phyloP scores from a whole-genome alignment of 2,329 filamentous ascomycete genomes.

The Exophiala mesophila region DNA sequence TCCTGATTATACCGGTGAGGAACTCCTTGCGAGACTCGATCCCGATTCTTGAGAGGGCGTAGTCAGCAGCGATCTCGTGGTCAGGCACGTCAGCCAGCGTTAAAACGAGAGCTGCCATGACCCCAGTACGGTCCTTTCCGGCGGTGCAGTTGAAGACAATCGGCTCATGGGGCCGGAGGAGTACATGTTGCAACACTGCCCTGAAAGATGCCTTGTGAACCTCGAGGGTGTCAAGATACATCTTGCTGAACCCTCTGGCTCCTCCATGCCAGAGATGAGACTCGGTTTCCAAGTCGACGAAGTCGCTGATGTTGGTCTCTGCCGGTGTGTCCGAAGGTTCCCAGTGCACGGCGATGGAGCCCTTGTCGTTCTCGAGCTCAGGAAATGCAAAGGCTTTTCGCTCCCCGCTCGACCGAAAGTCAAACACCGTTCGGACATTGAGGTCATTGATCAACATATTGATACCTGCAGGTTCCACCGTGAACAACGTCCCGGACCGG shows the following conservation, averaged over 20 bases:
- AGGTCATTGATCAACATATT: constrained; percentile 46
- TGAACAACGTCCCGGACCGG: constrained; percentile 62
- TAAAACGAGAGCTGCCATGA: constrained; percentile 62
- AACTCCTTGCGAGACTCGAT: constrained; percentile 33
- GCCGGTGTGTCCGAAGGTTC: constrained; percentile 55
- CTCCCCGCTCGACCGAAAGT: constrained; percentile 56
- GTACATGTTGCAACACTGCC: constrained; percentile 56
- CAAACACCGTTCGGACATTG: constrained; percentile 61
- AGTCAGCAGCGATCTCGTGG: constrained; percentile 58
- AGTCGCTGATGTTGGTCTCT: constrained; percentile 1
- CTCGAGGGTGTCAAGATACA: constrained; percentile 62
- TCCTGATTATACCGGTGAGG: neutral
- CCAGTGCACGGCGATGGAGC: constrained; percentile 54
- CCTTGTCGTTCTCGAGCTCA: constrained; percentile 41
- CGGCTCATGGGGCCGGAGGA: constrained; percentile 42
- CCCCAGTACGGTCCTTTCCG: constrained; percentile 70
- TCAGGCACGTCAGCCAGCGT: constrained; percentile 57
- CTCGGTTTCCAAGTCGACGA: neutral
- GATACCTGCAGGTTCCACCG: constrained; percentile 51
- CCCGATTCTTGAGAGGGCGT: constrained; percentile 59
- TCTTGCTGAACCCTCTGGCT: constrained; percentile 23
- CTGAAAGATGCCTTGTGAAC: constrained; percentile 54
- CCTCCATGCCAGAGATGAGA: constrained; percentile 1
- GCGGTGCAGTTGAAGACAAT: constrained; percentile 67
- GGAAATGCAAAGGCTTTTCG: constrained; percentile 43